Evolutionary conservation across 371 early-diverging fungal genomes (phyloP).

Genomic region (Mortierella sp.): DNA sequence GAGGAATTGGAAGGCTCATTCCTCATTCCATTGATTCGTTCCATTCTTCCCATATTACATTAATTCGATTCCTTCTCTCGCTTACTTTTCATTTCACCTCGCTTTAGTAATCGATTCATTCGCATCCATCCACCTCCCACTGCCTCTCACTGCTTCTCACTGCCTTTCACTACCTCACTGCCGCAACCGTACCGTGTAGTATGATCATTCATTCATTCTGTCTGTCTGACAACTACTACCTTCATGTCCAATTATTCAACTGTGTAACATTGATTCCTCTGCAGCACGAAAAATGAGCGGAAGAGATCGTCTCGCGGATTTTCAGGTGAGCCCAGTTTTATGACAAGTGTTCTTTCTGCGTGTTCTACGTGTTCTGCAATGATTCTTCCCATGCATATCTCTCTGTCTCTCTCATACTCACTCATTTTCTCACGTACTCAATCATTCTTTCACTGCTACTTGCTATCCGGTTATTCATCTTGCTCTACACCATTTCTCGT

Average conservation of each 20-base stretch:
- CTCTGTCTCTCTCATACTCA: background rate
- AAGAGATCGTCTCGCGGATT: conserved; percentile 36
- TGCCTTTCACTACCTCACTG: background rate
- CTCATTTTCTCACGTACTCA: background rate
- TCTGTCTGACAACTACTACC: background rate
- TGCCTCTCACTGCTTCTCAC: background rate
- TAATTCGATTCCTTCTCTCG: background rate
- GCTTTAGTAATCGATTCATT: background rate
- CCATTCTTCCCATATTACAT: background rate
- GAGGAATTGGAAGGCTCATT: background rate
- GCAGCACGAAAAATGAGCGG: conserved; percentile 24
- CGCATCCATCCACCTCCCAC: background rate
- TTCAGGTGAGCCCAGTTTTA: conserved; percentile 18
- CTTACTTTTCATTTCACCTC: background rate
- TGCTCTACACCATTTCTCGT: background rate
- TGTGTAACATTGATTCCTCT: conserved; percentile 1
- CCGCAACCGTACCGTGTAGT: background rate
- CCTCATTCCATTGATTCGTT: background rate
- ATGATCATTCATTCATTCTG: background rate
- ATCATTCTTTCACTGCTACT: background rate
- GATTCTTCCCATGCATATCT: no score
- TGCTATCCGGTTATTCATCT: background rate
- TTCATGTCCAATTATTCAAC: background rate
- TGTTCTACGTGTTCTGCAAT: background rate
- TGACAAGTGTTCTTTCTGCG: background rate